These are phyloP conservation scores for Phanerochaete sordida DNA, from an alignment of 768 basidiomycete species.

Conservation along the genomic window DNA sequence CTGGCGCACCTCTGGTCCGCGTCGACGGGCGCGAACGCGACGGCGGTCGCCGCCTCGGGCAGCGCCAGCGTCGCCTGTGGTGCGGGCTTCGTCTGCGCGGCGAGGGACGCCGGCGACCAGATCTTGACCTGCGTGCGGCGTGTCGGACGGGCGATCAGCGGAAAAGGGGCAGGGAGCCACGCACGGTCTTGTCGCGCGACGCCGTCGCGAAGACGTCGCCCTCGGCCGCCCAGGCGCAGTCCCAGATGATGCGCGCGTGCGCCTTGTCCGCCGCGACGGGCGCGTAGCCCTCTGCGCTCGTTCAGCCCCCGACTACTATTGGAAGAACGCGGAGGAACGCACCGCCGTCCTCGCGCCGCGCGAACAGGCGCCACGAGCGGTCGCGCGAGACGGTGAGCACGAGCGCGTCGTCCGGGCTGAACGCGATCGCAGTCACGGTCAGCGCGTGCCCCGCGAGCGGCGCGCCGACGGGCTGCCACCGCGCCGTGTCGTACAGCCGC, in stretches of 20 bases:
- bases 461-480: constrained; percentile 66
- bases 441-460: constrained; percentile 82
- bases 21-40: constrained; percentile 53
- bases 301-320: background rate
- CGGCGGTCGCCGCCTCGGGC: constrained; percentile 77
- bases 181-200: constrained; percentile 90
- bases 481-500: constrained; percentile 71
- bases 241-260: constrained; percentile 94
- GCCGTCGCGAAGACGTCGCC: constrained; percentile 86
- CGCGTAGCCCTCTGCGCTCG: constrained; percentile 43
- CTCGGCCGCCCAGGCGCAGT: constrained; percentile 82
- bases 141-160: no score
- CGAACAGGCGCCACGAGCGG: constrained; percentile 85
- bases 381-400: constrained; percentile 89
- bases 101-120: constrained; percentile 50
- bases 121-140: constrained; percentile 64
- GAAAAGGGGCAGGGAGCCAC: no score
- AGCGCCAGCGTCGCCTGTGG: constrained; percentile 60
- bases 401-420: constrained; percentile 79
- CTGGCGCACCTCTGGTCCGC: constrained; percentile 35
- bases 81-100: constrained; percentile 45
- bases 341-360: constrained; percentile 38
- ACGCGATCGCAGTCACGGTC: constrained; percentile 87
- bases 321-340: background rate
- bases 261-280: constrained; percentile 73